Evolutionary conservation across 352 stramenopile genomes (phyloP), one percentile per base, ranked within the genome.

Genomic region (Blastocystis sp.): DNA sequence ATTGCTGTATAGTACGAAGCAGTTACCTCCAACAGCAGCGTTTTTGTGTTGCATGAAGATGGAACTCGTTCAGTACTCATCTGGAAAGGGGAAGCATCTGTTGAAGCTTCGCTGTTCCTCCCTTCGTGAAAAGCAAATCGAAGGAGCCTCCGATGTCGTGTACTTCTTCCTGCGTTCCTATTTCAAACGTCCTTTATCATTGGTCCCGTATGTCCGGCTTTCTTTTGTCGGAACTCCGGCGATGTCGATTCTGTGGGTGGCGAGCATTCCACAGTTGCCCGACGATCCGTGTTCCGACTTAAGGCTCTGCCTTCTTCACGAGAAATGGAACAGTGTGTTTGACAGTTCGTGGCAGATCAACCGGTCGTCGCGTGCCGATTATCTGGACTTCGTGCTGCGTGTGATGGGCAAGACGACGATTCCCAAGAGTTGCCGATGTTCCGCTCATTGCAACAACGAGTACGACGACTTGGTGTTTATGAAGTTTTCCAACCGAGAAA

Each of bases 401-500:
- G 61, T 72, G 32, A 48, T 24, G 29, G 27, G 61, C 1, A 16
- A 32, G 9, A 72, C 27, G 61, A 72, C 34, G 42, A 4, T 72
- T 4, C 11, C 51, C 4, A n/a, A n/a, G n/a, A n/a, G n/a, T n/a
- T 18, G 18, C 16, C 49, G 49, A 21, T 24, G 49, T 59, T 59
- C 49, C 16, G n/a, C n/a, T n/a, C n/a, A n/a, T n/a, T n/a, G n/a
- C n/a, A n/a, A n/a, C n/a, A 48, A 21, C 42, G 61, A 72, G 3
- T 36, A 49, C 4, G 61, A 72, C 42, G 61, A 72, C 27, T 11
- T 72, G 9, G 32, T 72, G 18, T 72, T 72, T 32, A 72, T 72
- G 61, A 72, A 72, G 61, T 72, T 72, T 48, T 72, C 61, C 11
- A 32, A 72, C 27, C 8, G 40, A 44, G 61, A 72, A 9, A 72